Conservation (phyloP, 2,329 filamentous ascomycete genomes). For the Colletotrichum siamense region DNA sequence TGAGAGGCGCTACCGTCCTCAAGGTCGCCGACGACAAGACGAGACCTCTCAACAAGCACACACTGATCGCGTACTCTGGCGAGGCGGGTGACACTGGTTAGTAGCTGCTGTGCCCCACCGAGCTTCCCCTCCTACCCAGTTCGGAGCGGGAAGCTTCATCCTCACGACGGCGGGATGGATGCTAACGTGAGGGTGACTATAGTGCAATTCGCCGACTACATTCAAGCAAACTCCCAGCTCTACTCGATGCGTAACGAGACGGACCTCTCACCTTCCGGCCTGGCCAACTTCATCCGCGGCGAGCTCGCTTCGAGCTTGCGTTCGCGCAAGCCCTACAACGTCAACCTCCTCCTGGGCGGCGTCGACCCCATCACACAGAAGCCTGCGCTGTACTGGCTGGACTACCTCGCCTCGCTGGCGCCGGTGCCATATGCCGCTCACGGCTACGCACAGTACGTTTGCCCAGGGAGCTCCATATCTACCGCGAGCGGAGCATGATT, state of each 20-base stretch:
- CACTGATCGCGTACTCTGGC: slow-evolving; percentile 92
- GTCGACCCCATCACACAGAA: slow-evolving; percentile 91
- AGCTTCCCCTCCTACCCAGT: background rate
- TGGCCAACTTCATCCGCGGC: slow-evolving; percentile 91
- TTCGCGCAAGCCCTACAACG: slow-evolving; percentile 92
- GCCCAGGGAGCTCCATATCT: slow-evolving; percentile 25
- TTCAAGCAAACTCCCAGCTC: slow-evolving; percentile 97
- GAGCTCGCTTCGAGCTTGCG: slow-evolving; percentile 91
- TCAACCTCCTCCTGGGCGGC: slow-evolving; percentile 94
- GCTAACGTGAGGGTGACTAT: slow-evolving; percentile 22
- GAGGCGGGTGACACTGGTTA: slow-evolving; percentile 94
- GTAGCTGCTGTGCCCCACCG: slow-evolving; percentile 26
- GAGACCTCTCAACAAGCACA: slow-evolving; percentile 88
- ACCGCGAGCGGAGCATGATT: background rate
- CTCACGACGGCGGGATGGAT: background rate
- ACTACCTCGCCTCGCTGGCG: slow-evolving; percentile 91
- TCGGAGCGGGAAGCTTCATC: background rate
- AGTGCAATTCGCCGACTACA: slow-evolving; percentile 99
- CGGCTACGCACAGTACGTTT: slow-evolving; percentile 89
- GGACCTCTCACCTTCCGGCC: slow-evolving; percentile 86
- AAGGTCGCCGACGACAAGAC: slow-evolving; percentile 98
- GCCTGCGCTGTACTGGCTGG: slow-evolving; percentile 94
- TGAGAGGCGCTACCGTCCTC: slow-evolving; percentile 95
- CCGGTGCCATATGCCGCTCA: slow-evolving; percentile 94
- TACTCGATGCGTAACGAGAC: slow-evolving; percentile 98